Percentiles rank a stretch among this genome's conserved stretches.
phyloP scores from a whole-genome alignment of 768 basidiomycete genomes.

The Kwoniella bestiolae region DNA sequence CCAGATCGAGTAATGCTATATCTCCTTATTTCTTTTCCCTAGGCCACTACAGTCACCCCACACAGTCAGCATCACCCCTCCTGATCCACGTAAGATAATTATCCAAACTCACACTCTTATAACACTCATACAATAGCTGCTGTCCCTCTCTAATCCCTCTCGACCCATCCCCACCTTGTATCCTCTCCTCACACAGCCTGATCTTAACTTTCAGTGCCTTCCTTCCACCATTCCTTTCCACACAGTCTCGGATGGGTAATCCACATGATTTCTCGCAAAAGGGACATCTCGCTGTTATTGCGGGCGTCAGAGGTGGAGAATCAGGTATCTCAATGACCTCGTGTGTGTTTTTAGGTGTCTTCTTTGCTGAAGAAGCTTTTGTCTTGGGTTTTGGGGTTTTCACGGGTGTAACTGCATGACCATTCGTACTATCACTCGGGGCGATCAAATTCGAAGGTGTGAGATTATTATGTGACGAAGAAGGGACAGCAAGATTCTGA shows the following conservation, averaged over 20 bases:
- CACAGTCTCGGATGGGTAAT: constrained; percentile 10
- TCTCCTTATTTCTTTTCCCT: neutral
- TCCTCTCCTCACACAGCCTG: neutral
- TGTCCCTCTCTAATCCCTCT: neutral
- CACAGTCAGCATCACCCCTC: neutral
- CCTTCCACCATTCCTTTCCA: constrained; percentile 14
- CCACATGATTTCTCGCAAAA: constrained; percentile 22
- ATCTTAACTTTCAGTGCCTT: constrained; percentile 22
- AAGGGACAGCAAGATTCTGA: no score
- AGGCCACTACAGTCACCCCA: neutral
- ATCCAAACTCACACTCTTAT: constrained; percentile 11
- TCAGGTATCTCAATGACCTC: neutral
- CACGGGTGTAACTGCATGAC: neutral
- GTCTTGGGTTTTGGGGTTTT: neutral
- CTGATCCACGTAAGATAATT: neutral
- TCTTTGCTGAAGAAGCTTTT: neutral
- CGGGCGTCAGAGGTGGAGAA: neutral
- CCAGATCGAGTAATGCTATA: no score
- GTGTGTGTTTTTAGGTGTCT: neutral
- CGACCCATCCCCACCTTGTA: constrained; percentile 1
- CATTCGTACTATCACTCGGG: neutral
- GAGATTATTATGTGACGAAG: neutral
- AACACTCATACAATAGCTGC: constrained; percentile 9
- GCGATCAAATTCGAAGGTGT: neutral
- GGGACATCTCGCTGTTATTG: constrained; percentile 7